Base-by-base conservation (phyloP, 768 basidiomycete species). In the Amyloporia xantha region DNA sequence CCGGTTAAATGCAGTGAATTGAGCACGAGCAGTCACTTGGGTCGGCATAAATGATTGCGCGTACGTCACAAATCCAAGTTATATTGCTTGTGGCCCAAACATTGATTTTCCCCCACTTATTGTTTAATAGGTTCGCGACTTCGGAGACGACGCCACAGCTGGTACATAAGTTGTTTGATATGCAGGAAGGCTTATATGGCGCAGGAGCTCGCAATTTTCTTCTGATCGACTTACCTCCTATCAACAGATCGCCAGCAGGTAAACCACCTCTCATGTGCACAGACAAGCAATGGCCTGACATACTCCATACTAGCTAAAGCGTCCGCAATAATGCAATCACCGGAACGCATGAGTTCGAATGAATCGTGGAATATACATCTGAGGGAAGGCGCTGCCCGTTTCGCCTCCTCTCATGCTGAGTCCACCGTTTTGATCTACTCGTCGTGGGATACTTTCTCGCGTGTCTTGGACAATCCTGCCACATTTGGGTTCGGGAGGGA, bases 41-140 rank as follows among this genome's bases (percentile, higher is more conserved):
- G 67, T 82, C 41, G 82, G 83, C 3, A 83, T 84, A 49, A 85
- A 85, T 50, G 82, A 84, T 62, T 75, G 76, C 69, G 76, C 70
- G 77, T 78, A n/a, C n/a, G n/a, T n/a, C n/a, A n/a, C n/a, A 59
- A 43, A 71, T 53, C 13, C 4, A 38, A 9, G 25, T 9, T 26
- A n/a, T n/a, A n/a, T n/a, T n/a, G n/a, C n/a, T n/a, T 23, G n/a
- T 9, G 26, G 9, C 11, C 7, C 39, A 9, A 19, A 21, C 20
- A 10, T 9, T 41, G 9, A 19, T 11, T 41, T 11, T 9, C 9
- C 21, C n/a, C n/a, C n/a, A n/a, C n/a, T n/a, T n/a, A n/a, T n/a
- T n/a, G n/a, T n/a, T n/a, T n/a, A n/a, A n/a, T n/a, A n/a, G n/a
- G n/a, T n/a, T n/a, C n/a, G 5, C 3, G n/a, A n/a, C 17, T 3